Evolutionary conservation across 2,329 filamentous ascomycete species (phyloP).

Genomic region (Diaporthe aspalathi): DNA sequence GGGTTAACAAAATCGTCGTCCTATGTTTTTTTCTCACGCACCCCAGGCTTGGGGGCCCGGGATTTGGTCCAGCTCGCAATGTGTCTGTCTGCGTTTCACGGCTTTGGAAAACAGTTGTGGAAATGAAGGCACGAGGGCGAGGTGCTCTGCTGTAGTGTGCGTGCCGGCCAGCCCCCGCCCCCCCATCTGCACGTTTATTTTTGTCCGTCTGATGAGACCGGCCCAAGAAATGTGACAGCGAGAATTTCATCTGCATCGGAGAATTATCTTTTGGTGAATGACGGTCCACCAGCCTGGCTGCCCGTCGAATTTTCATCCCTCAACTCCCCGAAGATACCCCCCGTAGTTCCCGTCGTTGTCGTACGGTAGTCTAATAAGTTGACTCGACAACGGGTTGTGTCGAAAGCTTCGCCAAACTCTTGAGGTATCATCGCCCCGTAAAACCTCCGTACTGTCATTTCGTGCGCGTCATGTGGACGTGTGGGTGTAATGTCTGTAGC

Average conservation of each 20-base stretch:
- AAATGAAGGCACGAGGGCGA: not conserved
- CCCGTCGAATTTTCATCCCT: not conserved
- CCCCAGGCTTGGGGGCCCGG: not conserved
- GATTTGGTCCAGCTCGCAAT: not conserved
- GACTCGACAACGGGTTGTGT: not conserved
- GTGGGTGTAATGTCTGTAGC: not conserved
- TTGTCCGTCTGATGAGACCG: constrained; percentile 12
- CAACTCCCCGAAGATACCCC: constrained; percentile 5
- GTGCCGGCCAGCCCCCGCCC: too few relatives aligned
- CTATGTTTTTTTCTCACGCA: not conserved
- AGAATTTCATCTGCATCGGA: constrained; percentile 22
- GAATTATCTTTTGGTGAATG: not conserved
- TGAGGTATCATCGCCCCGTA: constrained; percentile 3
- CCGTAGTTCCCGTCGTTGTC: not conserved
- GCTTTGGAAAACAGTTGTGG: constrained; percentile 16
- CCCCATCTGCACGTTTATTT: too few relatives aligned
- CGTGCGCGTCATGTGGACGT: not conserved
- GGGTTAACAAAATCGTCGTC: not conserved
- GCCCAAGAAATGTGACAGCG: constrained; percentile 6
- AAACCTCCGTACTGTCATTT: constrained; percentile 9
- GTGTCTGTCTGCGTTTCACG: not conserved
- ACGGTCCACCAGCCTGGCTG: not conserved
- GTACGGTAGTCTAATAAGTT: not conserved
- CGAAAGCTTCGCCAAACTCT: constrained; percentile 11
- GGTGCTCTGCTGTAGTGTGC: not conserved